A percentile compares a stretch with the other conserved stretches of the same genome.
These are phyloP conservation scores for Mrakiaceae sp. DNA, from an alignment of 1,284 basidiomycete genomes.

Conservation along the genomic window DNA sequence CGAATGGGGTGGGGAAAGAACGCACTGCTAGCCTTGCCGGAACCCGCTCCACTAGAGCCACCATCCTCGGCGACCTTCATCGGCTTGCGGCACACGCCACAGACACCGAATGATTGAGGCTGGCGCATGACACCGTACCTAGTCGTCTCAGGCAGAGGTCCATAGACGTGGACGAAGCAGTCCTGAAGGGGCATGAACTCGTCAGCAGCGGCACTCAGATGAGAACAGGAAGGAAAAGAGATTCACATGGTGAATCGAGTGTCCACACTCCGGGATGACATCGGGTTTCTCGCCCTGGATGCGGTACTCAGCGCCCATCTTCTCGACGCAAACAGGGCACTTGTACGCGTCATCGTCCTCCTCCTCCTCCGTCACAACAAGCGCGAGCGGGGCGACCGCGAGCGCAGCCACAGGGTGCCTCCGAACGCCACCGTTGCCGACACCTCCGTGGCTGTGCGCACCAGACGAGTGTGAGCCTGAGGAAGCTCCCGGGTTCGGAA, in stretches of 20 bases:
- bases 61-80: slow-evolving; percentile 73
- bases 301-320: slow-evolving; percentile 30
- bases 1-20: slow-evolving; percentile 22
- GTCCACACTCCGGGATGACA: slow-evolving; percentile 92
- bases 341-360: slow-evolving; percentile 26
- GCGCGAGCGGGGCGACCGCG: slow-evolving; percentile 18
- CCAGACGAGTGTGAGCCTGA: not conserved
- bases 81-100: slow-evolving; percentile 86
- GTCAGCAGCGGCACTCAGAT: slow-evolving; percentile 1
- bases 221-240: slow-evolving; percentile 1
- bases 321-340: slow-evolving; percentile 36
- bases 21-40: slow-evolving; percentile 75
- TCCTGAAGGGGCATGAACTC: slow-evolving; percentile 43
- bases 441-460: not conserved
- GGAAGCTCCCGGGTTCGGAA: too few species aligned
- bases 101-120: slow-evolving; percentile 59
- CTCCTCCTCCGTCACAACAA: slow-evolving; percentile 28
- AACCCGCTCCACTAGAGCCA: slow-evolving; percentile 41
- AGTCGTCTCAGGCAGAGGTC: slow-evolving; percentile 57
- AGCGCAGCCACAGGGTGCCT: not conserved
- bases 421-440: too few species aligned
- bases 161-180: slow-evolving; percentile 91
- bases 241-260: slow-evolving; percentile 82
- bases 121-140: slow-evolving; percentile 50
- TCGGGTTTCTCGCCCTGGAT: slow-evolving; percentile 91